Base-by-base conservation (phyloP, 1,284 basidiomycete species). In the Pseudozyma sp. region DNA sequence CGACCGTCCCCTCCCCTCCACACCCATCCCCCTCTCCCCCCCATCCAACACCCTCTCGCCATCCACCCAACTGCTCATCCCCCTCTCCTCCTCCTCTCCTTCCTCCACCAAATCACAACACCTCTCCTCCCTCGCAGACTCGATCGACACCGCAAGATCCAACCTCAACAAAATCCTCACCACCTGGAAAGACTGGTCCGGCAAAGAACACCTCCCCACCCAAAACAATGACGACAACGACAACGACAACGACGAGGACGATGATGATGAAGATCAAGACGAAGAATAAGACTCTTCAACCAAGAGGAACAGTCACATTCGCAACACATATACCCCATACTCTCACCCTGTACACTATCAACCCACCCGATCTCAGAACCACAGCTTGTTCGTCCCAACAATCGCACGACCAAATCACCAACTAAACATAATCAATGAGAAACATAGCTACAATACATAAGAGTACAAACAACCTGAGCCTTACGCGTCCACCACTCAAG, bases 101-200 rank as follows among this genome's bases (percentile, higher is more conserved):
- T n/a, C 49, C n/a, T 17, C 49, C 48, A 47, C 54, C 39, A 68
- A 68, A 24, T 48, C 65, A 9, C 39, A 61, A 42, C 54, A 55
- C 10, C 52, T 74, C 5, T 33, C 46, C 3, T n/a, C 44, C 13
- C 54, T 75, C 7, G 72, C 64, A 47, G 64, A 75, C 16, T 47
- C 60, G 13, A 48, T 75, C 44, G 68, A 71, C 47, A 29, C 42
- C 4, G 17, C 73, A 11, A 24, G 65, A n/a, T n/a, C 54, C 1
- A 44, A 46, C 9, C 42, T 75, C 19, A 75, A 75, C 34, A 37
- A 47, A 4, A 4, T 70, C 16, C 37, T 75, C 6, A 70, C 72
- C 4, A 39, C 43, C 4, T 75, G 72, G 72, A 75, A 75, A 31
- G 64, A 68, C 24, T 75, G 68, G 73, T 39, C 54, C 6, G 68